These are phyloP conservation scores for Cryphonectria radicalis DNA, from an alignment of 2,329 filamentous ascomycete genomes.

Conservation along the genomic window DNA sequence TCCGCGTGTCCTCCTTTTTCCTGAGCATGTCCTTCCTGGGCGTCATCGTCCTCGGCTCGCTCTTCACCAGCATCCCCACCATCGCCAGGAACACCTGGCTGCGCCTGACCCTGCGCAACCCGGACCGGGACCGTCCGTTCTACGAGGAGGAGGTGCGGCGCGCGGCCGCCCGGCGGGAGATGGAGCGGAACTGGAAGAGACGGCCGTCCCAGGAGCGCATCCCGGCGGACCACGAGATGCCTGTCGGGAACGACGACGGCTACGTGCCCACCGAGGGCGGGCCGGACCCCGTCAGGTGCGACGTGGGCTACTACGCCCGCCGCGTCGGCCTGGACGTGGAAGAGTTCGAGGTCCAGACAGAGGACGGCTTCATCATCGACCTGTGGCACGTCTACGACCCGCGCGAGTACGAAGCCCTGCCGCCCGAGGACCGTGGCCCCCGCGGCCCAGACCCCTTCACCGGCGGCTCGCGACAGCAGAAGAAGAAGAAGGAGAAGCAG, in stretches of 20 bases:
- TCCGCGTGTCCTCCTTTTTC: constrained; percentile 71
- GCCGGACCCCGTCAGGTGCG: constrained; percentile 75
- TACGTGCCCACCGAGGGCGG: constrained; percentile 80
- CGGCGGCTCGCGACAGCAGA: constrained; percentile 33
- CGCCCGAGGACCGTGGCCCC: constrained; percentile 53
- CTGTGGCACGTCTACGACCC: constrained; percentile 92
- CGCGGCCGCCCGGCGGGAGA: constrained; percentile 57
- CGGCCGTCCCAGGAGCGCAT: constrained; percentile 42
- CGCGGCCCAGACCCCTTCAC: constrained; percentile 68
- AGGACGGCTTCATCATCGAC: constrained; percentile 89
- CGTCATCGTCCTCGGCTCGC: constrained; percentile 74
- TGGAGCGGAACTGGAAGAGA: constrained; percentile 66
- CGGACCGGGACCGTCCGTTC: constrained; percentile 67
- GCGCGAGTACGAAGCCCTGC: constrained; percentile 64
- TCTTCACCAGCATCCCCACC: constrained; percentile 67
- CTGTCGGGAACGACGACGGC: constrained; percentile 49
- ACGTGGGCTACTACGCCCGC: constrained; percentile 84
- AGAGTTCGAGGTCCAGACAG: constrained; percentile 82
- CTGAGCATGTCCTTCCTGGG: constrained; percentile 78
- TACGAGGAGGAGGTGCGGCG: constrained; percentile 72
- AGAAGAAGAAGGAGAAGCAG: constrained; percentile 32
- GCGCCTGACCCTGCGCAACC: constrained; percentile 62
- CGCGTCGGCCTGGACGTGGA: constrained; percentile 88
- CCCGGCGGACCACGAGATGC: constrained; percentile 49
- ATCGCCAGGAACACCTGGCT: constrained; percentile 54